Percentiles rank a stretch among this genome's conserved stretches.
Evolutionary conservation across 495 filamentous ascomycete species (phyloP).

Genomic region (Echria macrotheca): DNA sequence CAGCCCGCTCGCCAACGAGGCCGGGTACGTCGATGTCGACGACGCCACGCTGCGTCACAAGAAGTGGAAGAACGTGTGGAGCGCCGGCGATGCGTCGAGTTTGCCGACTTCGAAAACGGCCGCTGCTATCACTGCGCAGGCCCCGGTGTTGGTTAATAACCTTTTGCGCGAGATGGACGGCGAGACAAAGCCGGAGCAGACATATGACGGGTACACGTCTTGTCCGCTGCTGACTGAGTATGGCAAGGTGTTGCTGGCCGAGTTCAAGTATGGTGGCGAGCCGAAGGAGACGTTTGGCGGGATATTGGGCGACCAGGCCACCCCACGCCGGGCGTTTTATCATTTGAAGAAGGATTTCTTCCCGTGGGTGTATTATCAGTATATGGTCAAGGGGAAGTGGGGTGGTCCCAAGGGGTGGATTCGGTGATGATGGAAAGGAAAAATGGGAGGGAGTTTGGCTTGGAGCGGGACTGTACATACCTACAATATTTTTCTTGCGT

Average conservation of each 20-base stretch:
- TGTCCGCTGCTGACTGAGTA: constrained; percentile 64
- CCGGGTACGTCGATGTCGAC: constrained; percentile 61
- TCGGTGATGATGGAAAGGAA: constrained; percentile 4
- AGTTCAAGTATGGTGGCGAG: constrained; percentile 68
- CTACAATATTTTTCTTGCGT: no score
- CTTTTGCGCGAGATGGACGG: constrained; percentile 49
- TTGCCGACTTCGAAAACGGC: constrained; percentile 65
- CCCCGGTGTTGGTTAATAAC: constrained; percentile 56
- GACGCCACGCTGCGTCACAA: constrained; percentile 54
- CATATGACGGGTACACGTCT: constrained; percentile 65
- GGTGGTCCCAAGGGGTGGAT: constrained; percentile 53
- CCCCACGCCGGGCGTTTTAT: constrained; percentile 53
- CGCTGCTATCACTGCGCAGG: constrained; percentile 59
- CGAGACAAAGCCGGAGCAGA: constrained; percentile 45
- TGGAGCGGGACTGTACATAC: no score
- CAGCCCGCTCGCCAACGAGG: constrained; percentile 52
- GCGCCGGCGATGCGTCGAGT: constrained; percentile 61
- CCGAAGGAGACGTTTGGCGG: constrained; percentile 63
- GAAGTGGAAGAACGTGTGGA: constrained; percentile 62
- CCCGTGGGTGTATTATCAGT: constrained; percentile 58
- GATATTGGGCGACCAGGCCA: constrained; percentile 48
- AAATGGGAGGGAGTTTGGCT: no score
- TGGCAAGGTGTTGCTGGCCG: constrained; percentile 61
- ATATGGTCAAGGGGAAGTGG: constrained; percentile 60
- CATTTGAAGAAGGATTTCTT: constrained; percentile 70